Evolutionary conservation across 1,284 basidiomycete species (phyloP).

Genomic region (Ceratobasidium papillatum): DNA sequence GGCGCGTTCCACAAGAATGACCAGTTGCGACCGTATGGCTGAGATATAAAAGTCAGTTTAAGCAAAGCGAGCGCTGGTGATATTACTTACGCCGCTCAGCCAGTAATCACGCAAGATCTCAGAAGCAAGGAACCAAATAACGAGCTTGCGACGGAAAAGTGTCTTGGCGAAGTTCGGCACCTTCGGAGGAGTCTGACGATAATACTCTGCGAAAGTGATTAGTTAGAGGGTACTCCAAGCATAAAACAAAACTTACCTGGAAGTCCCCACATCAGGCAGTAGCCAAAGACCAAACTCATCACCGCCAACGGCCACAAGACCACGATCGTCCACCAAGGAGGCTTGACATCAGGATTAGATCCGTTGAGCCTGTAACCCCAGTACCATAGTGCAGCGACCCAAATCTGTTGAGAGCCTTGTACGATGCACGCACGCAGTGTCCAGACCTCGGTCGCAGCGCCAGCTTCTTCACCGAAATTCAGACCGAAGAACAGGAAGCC

Average conservation of each 20-base stretch:
- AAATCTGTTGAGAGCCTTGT: slow-evolving; percentile 91
- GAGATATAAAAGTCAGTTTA: slow-evolving; percentile 35
- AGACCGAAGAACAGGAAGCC: slow-evolving; percentile 92
- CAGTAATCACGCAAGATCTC: slow-evolving; percentile 92
- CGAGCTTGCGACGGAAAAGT: slow-evolving; percentile 86
- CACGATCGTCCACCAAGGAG: slow-evolving; percentile 85
- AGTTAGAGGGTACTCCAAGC: background rate
- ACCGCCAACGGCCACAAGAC: slow-evolving; percentile 84
- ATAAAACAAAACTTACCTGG: slow-evolving; percentile 65
- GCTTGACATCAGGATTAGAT: slow-evolving; percentile 57
- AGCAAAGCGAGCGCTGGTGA: background rate
- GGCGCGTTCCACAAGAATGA: slow-evolving; percentile 88
- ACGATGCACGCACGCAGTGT: slow-evolving; percentile 87
- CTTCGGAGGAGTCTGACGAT: slow-evolving; percentile 88
- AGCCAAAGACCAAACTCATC: slow-evolving; percentile 78
- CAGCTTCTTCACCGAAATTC: slow-evolving; percentile 95
- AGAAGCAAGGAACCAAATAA: slow-evolving; percentile 91
- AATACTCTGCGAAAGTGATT: slow-evolving; percentile 66
- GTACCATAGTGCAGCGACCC: slow-evolving; percentile 93
- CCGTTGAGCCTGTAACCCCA: slow-evolving; percentile 86
- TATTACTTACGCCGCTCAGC: slow-evolving; percentile 80
- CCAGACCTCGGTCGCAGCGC: slow-evolving; percentile 93
- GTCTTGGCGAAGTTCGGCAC: slow-evolving; percentile 91
- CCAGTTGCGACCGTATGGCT: slow-evolving; percentile 94
- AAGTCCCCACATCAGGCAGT: slow-evolving; percentile 83